Base-by-base conservation (phyloP, 2,329 filamentous ascomycete genomes). In the Venturiaceae sp. region DNA sequence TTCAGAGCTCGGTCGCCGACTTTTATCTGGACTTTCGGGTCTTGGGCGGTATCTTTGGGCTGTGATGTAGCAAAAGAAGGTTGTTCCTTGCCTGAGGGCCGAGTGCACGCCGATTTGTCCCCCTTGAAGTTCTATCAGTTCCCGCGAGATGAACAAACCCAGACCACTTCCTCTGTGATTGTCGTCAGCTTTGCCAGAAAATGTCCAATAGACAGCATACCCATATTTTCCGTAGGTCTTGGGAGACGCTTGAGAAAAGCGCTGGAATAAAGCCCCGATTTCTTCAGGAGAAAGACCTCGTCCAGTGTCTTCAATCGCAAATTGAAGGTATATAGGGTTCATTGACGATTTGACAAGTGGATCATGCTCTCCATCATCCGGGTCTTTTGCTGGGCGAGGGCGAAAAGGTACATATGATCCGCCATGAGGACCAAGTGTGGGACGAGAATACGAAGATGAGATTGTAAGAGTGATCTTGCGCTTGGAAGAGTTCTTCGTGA, bases 101-200 rank as follows among this genome's bases (percentile, higher is more conserved):
- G 83, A 85, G 1, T 76, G 74, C 6, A 88, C 82, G 1, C 85
- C 85, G 37, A 90, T 87, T 47, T 83, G 79, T 1, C 86, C 86
- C 19, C 85, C 84, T 62, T 87, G 85, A 37, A 88, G 75, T 65
- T 88, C 84, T 1, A 83, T 83, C 13, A 90, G 75, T 39, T 84
- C 78, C n/a, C 83, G 77, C 53, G 80, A 84, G 60, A 89, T 88
- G 66, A 87, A 88, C 41, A 3, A 5, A 46, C 41, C 41, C 41
- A 19, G 23, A 46, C n/a, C n/a, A n/a, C n/a, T n/a, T n/a, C n/a
- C 28, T 46, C 36, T 39, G 13, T 39, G 5, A 39, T 5, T 6
- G 13, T 14, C 19, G 36, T 39, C 36, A 39, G 36, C 13, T 39
- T 39, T 14, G 5, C 13, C 13, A 14, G 36, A n/a, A 5, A 16